Conservation (phyloP, 2,329 filamentous ascomycete genomes). For the Fusarium equiseti region DNA sequence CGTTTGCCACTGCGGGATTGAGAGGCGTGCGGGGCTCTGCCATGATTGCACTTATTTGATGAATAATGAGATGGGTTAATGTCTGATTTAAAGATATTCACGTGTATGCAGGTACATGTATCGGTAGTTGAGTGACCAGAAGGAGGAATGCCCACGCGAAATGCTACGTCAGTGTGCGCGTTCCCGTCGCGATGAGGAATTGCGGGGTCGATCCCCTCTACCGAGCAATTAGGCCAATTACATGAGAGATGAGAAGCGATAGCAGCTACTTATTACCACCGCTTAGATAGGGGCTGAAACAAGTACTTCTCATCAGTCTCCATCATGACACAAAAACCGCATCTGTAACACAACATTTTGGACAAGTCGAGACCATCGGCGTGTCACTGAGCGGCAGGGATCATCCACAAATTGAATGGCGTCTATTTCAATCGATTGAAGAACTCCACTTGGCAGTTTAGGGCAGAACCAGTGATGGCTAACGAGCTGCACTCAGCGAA, state of each 20-base stretch:
- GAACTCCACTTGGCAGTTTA: not conserved
- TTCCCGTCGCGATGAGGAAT: not conserved
- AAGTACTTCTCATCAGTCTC: not conserved
- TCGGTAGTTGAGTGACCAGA: not conserved
- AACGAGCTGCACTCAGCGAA: not conserved
- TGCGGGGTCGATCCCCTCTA: fast-evolving
- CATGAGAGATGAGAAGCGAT: fast-evolving
- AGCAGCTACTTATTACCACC: not conserved
- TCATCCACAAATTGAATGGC: not conserved
- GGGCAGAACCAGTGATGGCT: not conserved
- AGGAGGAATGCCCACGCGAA: not conserved
- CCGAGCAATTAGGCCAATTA: not conserved
- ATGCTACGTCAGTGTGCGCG: not conserved
- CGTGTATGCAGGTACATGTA: not conserved
- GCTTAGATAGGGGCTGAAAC: no score
- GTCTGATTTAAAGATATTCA: not conserved
- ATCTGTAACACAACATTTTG: not conserved
- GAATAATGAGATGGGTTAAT: fast-evolving
- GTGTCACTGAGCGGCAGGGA: not conserved
- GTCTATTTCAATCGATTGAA: not conserved
- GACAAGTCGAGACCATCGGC: not conserved
- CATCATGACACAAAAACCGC: fast-evolving
- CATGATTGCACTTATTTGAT: not conserved
- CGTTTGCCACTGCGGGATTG: not conserved
- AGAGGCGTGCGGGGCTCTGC: not conserved